Conservation (phyloP, 2,329 filamentous ascomycete genomes). For the Xylaria sp. region DNA sequence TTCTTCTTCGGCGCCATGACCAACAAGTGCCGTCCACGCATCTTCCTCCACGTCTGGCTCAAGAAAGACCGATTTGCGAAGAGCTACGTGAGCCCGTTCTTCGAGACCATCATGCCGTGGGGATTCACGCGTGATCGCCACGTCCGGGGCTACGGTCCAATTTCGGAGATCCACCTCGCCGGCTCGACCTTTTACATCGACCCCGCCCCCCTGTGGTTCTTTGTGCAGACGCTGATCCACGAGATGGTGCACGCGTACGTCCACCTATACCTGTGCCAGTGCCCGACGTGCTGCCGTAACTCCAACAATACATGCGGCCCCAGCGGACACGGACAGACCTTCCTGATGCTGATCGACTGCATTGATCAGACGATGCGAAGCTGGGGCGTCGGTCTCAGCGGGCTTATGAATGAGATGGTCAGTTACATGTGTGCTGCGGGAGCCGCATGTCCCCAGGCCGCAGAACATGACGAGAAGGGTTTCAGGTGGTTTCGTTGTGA, state of each 20-base stretch:
- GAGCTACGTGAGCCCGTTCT: not conserved
- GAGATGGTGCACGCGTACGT: slow-evolving; percentile 33
- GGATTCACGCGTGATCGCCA: not conserved
- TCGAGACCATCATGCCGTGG: not conserved
- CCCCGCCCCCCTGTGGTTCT: not conserved
- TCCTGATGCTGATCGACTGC: slow-evolving; percentile 21
- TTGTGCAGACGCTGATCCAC: slow-evolving; percentile 22
- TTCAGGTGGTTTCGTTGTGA: not conserved
- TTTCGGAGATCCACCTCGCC: slow-evolving; percentile 5
- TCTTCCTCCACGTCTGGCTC: not conserved
- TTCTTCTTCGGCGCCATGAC: slow-evolving; percentile 26
- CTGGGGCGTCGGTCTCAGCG: slow-evolving; percentile 9
- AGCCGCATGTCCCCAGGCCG: too few species aligned
- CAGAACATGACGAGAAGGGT: not conserved
- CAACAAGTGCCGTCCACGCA: not conserved
- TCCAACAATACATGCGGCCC: not conserved
- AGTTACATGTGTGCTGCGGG: not conserved
- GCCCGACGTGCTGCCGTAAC: not conserved
- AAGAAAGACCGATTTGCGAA: not conserved
- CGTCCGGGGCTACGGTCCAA: not conserved
- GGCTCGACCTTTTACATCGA: not conserved
- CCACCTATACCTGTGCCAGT: not conserved
- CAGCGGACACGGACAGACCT: not conserved
- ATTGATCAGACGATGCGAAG: slow-evolving; percentile 5
- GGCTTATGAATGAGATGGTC: not conserved